phyloP scores from a whole-genome alignment of 768 basidiomycete species.

The Myochromella boudieri region DNA sequence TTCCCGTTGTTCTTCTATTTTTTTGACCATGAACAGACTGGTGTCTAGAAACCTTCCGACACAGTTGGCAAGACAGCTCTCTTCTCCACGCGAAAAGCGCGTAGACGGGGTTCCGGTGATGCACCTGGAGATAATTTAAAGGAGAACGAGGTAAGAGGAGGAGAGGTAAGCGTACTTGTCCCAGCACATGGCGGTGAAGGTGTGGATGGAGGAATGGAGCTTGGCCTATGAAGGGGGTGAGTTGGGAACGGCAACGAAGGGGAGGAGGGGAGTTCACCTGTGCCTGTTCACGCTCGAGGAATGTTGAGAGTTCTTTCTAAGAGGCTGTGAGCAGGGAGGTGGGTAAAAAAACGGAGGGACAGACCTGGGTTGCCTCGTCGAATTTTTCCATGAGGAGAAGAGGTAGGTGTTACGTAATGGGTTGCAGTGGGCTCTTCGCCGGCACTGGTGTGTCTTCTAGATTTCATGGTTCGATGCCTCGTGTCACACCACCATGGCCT shows the following conservation, averaged over 20 bases:
- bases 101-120: conserved; percentile 77
- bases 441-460: no score
- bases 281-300: conserved; percentile 81
- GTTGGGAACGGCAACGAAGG: not conserved
- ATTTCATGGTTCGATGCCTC: not conserved
- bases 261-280: conserved; percentile 48
- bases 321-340: conserved; percentile 1
- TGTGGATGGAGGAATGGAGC: conserved; percentile 69
- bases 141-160: conserved; percentile 1
- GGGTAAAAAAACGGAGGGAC: conserved; percentile 12
- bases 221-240: conserved; percentile 34
- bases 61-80: conserved; percentile 83
- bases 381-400: conserved; percentile 52
- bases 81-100: conserved; percentile 77
- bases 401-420: conserved; percentile 14
- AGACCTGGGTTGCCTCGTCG: conserved; percentile 77
- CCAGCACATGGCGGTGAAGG: conserved; percentile 85
- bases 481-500: no score
- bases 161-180: conserved; percentile 68
- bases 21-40: conserved; percentile 77
- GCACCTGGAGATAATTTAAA: conserved; percentile 50
- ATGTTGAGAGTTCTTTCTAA: conserved; percentile 80
- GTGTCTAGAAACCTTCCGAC: conserved; percentile 92
- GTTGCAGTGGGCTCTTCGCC: no score
- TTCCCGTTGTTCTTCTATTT: conserved; percentile 49